Percentiles rank a stretch among this genome's conserved stretches.
These are phyloP conservation scores for Panicum hallii DNA, from an alignment of 202 grass and related monocot species.

Conservation along the genomic window DNA sequence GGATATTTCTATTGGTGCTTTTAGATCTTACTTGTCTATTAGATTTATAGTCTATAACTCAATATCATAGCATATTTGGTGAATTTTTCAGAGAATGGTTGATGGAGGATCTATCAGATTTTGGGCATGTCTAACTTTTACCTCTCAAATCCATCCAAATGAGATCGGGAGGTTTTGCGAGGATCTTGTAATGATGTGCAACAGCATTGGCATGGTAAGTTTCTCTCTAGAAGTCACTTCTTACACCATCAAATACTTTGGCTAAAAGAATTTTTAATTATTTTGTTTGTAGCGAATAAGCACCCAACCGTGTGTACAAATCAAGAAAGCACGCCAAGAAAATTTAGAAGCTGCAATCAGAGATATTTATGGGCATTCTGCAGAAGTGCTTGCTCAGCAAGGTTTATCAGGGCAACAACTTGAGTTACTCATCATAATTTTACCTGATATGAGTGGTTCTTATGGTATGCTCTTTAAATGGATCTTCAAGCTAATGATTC, in stretches of 20 bases:
- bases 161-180: slow-evolving; percentile 48
- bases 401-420: slow-evolving; percentile 41
- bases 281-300: slow-evolving; percentile 52
- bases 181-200: slow-evolving; percentile 45
- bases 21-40: not conserved
- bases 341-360: slow-evolving; percentile 45
- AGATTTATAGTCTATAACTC: not conserved
- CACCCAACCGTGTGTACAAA: slow-evolving; percentile 46
- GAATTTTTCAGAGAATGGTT: slow-evolving; percentile 54
- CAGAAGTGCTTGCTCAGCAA: slow-evolving; percentile 49
- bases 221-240: not conserved
- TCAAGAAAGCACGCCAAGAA: slow-evolving; percentile 28
- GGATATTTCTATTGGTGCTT: not conserved
- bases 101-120: slow-evolving; percentile 58
- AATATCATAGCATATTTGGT: not conserved
- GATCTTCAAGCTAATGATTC: slow-evolving; percentile 21
- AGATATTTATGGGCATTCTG: slow-evolving; percentile 40
- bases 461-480: slow-evolving; percentile 50
- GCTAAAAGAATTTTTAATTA: not conserved
- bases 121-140: slow-evolving; percentile 67
- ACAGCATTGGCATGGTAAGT: slow-evolving; percentile 71
- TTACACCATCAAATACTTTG: not conserved
- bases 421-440: slow-evolving; percentile 59
- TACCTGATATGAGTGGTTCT: slow-evolving; percentile 51
- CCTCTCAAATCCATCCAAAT: slow-evolving; percentile 42